Evolutionary conservation across 1,284 basidiomycete genomes (phyloP), one percentile per base, ranked within the genome.

Genomic region (Fomes fomentarius): DNA sequence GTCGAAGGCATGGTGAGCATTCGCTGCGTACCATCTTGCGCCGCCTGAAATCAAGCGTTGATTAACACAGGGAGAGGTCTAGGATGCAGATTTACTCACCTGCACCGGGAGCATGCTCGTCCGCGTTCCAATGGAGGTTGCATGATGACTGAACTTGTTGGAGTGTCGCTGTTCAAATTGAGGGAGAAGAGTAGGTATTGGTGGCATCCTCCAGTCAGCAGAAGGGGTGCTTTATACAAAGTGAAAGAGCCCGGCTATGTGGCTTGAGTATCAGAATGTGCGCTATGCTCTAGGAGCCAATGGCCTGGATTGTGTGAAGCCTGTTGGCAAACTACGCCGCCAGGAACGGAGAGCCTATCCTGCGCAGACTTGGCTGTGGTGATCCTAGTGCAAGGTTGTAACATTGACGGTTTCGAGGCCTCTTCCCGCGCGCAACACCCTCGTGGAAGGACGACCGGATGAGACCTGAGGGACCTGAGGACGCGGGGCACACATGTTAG

Each of bases 61-160:
- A 24, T n/a, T 26, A 41, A 21, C 24, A 33, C 19, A 28, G n/a
- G n/a, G 46, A 14, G 4, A 30, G 9, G 6, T n/a, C 26, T 8
- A 7, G 4, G 11, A 3, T 19, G 11, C 25, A 17, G 10, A 22
- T 10, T 10, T 19, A 52, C 61, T 46, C 15, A 69, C 69, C 68
- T 60, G 61, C 69, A 71, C 48, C 68, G 57, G n/a, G 67, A 47
- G 40, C 69, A 71, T 19, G 69, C 69, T 40, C 63, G 65, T 26
- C 69, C 69, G 47, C 69, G 60, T 50, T 71, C 67, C 7, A 71
- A 57, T 39, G 66, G 60, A 17, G 60, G 47, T 47, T 56, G 43
- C 57, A 61, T 61, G 22, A 19, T 40, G 21, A 22, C 24, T 24
- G 38, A 11, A 10, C 5, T 24, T 10, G 38, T 12, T 48, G n/a